Base-by-base conservation (phyloP, 2,329 filamentous ascomycete species). In the Pezicula neosporulosa region DNA sequence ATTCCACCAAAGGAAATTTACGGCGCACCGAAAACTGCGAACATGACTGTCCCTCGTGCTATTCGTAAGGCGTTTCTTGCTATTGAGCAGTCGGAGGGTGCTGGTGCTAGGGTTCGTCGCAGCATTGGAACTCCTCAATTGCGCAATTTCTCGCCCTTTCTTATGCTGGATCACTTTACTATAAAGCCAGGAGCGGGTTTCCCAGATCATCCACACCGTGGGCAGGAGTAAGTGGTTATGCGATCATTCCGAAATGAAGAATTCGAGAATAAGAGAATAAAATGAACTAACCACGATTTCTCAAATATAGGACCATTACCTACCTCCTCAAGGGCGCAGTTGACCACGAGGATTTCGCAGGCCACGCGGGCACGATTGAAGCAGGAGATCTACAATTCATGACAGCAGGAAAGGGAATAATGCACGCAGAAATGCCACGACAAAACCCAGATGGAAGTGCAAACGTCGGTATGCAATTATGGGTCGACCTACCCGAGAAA, bases 381-480 rank as follows among this genome's bases (percentile, higher is more conserved):
- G 72, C 87, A 0, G 93, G 93, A n/a, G 93, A 97, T 67, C 73
- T 97, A 44, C 93, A 97, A 68, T 97, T 97, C 77, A 97, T 97
- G 94, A 97, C 93, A 0, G 93, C 93, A 1, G 93, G 93, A 4
- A 77, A 80, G 18, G 93, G 93, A 39, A 95, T 97, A 63, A 88
- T 97, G 70, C 94, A 97, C 70, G 90, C 92, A 36, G 93, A 97
- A 72, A 97, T 97, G 91, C 93, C 93, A 9, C 80, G 82, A 49
- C 83, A 89, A 65, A 90, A 90, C 66, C 68, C 77, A 1, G 89
- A 94, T 66, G 89, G 89, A 47, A 81, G 77, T 51, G 75, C 86
- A 53, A 96, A 92, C 68, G 80, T 95, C 49, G 93, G 93, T 33
- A 82, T 97, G 72, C 94, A 97, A 74, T 78, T 97, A 19, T 97